Evolutionary conservation across 371 early-diverging fungal species (phyloP), one percentile per base, ranked within the genome.

Genomic region (Mortierella sp.): DNA sequence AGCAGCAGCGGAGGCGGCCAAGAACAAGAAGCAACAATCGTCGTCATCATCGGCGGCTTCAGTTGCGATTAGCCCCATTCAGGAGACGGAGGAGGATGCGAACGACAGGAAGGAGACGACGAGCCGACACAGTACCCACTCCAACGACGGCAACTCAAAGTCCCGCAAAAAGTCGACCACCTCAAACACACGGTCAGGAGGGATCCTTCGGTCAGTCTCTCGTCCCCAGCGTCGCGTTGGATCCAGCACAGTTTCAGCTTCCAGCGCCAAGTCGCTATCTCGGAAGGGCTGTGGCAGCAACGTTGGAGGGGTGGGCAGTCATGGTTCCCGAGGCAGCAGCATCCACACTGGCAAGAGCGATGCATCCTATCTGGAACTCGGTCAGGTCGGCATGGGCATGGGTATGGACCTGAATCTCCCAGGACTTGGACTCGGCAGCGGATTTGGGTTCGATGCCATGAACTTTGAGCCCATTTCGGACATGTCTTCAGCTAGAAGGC

Each of bases 181-280:
- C 21, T 21, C 71, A 48, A 71, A 75, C 48, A 58, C 55, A 12
- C 75, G 75, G 6, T 72, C 82, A 7, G 72, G 71, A 7, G 75
- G 74, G 3, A 16, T 78, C 2, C 24, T 82, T 8, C 38, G 71
- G n/a, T 78, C 82, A 0, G 63, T 77, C 41, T 77, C 78, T 44
- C 78, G 78, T n/a, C 72, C 75, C 3, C 82, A 77, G 16, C 75
- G 78, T 44, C 75, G 75, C 24, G 72, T 78, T 29, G 82, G 78
- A 10, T 74, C 82, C 3, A 70, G 60, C 46, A 44, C 48, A 11
- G 48, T 68, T 24, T 75, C 80, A 49, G 38, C 3, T 2, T 11
- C 24, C 0, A 68, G 76, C 49, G 43, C 16, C 27, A 75, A 75
- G 18, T 32, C 35, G 1, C 35, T 58, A 29, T 51, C 29, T 18